A percentile compares a stretch with the other conserved stretches of the same genome.
These are phyloP conservation scores for Fraxinus floribunda DNA, from an alignment of 305 asterid species.

Conservation along the genomic window DNA sequence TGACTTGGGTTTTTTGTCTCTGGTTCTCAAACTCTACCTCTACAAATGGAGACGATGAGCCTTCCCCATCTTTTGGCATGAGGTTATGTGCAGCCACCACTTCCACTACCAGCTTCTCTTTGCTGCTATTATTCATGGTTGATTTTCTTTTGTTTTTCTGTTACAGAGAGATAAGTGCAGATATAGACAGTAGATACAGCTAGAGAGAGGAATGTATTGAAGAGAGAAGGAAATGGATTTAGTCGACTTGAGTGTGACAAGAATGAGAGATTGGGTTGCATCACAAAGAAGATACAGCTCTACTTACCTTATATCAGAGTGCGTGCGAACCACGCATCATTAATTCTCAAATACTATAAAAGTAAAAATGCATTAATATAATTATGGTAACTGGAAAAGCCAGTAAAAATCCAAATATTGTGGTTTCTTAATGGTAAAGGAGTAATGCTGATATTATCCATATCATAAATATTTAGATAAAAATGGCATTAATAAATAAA, in stretches of 20 bases:
- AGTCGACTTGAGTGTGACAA: background rate
- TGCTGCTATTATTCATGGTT: background rate
- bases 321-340: background rate
- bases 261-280: background rate
- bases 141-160: background rate
- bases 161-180: background rate
- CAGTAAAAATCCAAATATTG: background rate
- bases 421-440: background rate
- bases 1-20: constrained; percentile 36
- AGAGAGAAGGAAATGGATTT: constrained; percentile 1
- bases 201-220: background rate
- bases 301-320: background rate
- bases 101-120: constrained; percentile 40
- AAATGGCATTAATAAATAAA: background rate
- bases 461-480: background rate
- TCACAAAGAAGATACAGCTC: background rate
- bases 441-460: background rate
- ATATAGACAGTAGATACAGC: background rate
- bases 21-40: constrained; percentile 48
- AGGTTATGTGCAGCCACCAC: constrained; percentile 47
- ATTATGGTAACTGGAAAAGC: background rate
- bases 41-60: constrained; percentile 45
- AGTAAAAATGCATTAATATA: background rate
- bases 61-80: constrained; percentile 50
- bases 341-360: background rate